Percentiles rank a stretch among this genome's conserved stretches.
Conservation (phyloP, 164 flowering plant species). For the Sedum album region DNA sequence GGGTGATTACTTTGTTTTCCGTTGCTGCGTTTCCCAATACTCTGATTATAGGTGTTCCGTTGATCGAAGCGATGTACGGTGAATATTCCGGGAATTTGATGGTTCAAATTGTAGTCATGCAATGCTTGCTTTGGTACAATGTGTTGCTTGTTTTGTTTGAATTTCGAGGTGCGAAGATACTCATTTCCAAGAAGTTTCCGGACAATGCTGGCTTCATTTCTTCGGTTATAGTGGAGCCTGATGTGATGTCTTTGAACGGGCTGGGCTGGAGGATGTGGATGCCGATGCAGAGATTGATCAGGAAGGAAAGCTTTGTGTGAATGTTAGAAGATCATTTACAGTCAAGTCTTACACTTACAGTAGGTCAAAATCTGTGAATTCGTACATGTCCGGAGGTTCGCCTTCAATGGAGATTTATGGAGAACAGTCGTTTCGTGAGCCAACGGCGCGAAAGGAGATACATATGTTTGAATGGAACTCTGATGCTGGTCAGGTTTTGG, state of each 20-base stretch:
- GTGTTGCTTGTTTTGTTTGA: not conserved
- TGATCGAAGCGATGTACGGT: not conserved
- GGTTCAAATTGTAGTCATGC: not conserved
- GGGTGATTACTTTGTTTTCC: not conserved
- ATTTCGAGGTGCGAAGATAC: not conserved
- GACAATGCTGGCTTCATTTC: not conserved
- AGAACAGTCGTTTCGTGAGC: not conserved
- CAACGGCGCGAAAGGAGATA: not conserved
- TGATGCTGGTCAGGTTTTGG: not conserved
- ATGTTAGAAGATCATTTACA: not conserved
- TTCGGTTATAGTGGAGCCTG: not conserved
- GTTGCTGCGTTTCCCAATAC: not conserved
- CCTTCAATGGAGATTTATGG: not conserved
- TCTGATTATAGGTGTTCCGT: not conserved
- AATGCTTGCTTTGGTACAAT: not conserved
- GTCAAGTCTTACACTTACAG: not conserved
- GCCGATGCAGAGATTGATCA: not conserved
- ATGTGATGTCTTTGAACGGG: not conserved
- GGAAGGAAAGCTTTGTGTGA: not conserved
- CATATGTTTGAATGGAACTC: not conserved
- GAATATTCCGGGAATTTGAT: not conserved
- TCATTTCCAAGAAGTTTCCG: not conserved
- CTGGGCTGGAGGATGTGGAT: not conserved
- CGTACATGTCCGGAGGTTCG: not conserved
- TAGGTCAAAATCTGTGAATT: not conserved